These are phyloP conservation scores for Metarhizium guizhouense DNA, from an alignment of 2,329 filamentous ascomycete species.

Conservation along the genomic window DNA sequence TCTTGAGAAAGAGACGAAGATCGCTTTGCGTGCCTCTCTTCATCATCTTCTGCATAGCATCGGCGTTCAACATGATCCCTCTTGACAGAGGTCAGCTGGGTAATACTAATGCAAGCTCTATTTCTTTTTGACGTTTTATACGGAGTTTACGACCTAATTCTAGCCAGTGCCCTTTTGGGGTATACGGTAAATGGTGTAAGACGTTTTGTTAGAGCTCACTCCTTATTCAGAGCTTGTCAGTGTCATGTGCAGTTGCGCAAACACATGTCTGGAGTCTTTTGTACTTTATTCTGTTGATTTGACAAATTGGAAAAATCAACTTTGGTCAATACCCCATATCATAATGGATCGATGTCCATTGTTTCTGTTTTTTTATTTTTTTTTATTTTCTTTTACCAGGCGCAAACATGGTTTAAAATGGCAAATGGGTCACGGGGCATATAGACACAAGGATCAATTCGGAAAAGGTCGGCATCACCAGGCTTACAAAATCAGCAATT, in stretches of 20 bases:
- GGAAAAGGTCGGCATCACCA: not conserved
- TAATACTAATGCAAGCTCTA: not conserved
- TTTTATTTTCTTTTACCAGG: not conserved
- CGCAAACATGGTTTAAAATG: not conserved
- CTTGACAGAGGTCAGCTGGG: not conserved
- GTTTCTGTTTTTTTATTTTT: not conserved
- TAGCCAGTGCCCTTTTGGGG: not conserved
- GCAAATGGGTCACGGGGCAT: not conserved
- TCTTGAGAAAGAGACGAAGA: not conserved
- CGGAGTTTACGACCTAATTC: not conserved
- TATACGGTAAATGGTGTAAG: not conserved
- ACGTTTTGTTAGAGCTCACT: not conserved
- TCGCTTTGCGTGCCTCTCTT: not conserved
- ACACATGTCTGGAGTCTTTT: not conserved
- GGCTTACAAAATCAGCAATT: not conserved
- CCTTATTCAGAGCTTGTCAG: not conserved
- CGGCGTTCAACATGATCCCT: slow-evolving; percentile 1
- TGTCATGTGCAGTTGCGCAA: not conserved
- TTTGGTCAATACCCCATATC: not conserved
- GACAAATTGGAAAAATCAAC: not conserved
- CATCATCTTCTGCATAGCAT: slow-evolving; percentile 4
- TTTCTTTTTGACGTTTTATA: not conserved
- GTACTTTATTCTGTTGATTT: not conserved
- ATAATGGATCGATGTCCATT: not conserved
- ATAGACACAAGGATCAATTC: not conserved